A percentile compares a stretch with the other conserved stretches of the same genome.
Evolutionary conservation across 306 rosid genomes (phyloP).

Genomic region (Quercus rubra): DNA sequence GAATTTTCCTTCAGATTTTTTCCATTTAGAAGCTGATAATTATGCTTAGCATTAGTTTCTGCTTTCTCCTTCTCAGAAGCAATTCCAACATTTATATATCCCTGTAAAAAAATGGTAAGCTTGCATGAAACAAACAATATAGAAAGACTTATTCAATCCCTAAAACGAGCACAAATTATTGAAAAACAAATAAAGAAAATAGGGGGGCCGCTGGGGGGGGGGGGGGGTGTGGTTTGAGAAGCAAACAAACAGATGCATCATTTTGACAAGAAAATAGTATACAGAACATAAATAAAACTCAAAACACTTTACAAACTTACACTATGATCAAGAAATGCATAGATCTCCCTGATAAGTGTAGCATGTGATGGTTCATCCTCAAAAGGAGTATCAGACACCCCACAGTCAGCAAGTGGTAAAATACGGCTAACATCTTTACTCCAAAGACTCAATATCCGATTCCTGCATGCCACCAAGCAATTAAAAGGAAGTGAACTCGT

Average conservation of each 20-base stretch:
- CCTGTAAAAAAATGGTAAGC: constrained; percentile 56
- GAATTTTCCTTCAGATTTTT: constrained; percentile 54
- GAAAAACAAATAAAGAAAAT: background rate
- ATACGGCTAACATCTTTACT: constrained; percentile 86
- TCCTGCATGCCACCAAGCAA: constrained; percentile 55
- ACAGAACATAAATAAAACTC: constrained; percentile 16
- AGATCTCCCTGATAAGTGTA: constrained; percentile 80
- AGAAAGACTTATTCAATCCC: background rate
- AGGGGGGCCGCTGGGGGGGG: no score
- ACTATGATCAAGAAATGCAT: constrained; percentile 81
- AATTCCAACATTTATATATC: constrained; percentile 93
- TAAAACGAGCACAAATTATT: constrained; percentile 5
- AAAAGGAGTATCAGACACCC: constrained; percentile 51
- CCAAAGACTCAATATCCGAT: constrained; percentile 85
- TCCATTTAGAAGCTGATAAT: constrained; percentile 62
- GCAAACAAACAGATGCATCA: background rate
- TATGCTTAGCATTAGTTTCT: constrained; percentile 44
- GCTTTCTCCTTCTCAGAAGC: constrained; percentile 75
- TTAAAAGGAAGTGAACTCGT: constrained; percentile 13
- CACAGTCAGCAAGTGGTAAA: constrained; percentile 90
- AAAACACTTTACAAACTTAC: constrained; percentile 54
- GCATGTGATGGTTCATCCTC: constrained; percentile 56
- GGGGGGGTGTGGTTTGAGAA: no score
- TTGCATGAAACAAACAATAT: constrained; percentile 9
- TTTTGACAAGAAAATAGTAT: constrained; percentile 9